A percentile compares a stretch with the other conserved stretches of the same genome.
Evolutionary conservation across 2,329 filamentous ascomycete genomes (phyloP).

Genomic region (Tolypocladium tundrense): DNA sequence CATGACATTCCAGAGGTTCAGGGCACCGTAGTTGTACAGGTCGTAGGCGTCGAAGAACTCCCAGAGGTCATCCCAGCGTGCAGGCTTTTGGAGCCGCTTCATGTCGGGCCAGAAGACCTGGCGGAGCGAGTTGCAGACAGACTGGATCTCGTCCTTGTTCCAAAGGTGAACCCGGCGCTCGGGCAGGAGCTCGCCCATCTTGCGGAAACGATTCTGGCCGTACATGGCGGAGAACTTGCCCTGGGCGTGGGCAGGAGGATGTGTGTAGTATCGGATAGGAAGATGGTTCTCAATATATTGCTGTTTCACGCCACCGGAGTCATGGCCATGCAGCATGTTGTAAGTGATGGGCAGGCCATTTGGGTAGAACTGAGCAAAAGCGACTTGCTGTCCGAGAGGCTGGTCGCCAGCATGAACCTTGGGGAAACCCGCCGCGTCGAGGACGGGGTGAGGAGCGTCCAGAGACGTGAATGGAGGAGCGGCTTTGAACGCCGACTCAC

Average conservation of each 20-base stretch:
- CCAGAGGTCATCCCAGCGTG: conserved; percentile 31
- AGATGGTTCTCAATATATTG: conserved; percentile 26
- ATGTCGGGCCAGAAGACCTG: conserved; percentile 24
- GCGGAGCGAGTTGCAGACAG: conserved; percentile 27
- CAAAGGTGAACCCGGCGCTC: conserved; percentile 24
- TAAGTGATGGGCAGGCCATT: conserved; percentile 23
- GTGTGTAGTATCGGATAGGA: conserved; percentile 25
- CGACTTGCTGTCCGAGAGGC: conserved; percentile 11
- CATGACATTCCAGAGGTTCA: conserved; percentile 38
- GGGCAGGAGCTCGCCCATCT: conserved; percentile 15
- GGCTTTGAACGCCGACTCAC: background rate
- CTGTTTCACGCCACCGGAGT: conserved; percentile 12
- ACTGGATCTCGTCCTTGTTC: conserved; percentile 27
- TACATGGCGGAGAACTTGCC: conserved; percentile 30
- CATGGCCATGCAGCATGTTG: conserved; percentile 18
- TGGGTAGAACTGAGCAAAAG: conserved; percentile 23
- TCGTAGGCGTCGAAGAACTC: conserved; percentile 37
- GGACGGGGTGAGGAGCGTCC: conserved; percentile 7
- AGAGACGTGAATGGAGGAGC: conserved; percentile 2
- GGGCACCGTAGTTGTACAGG: conserved; percentile 33
- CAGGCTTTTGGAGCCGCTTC: conserved; percentile 18
- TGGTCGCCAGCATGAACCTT: conserved; percentile 13
- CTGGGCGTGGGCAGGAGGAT: conserved; percentile 15
- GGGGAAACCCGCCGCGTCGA: conserved; percentile 7
- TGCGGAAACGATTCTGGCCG: conserved; percentile 18